These are phyloP conservation scores for Striga hermonthica DNA, from an alignment of 305 asterid species.

Conservation along the genomic window DNA sequence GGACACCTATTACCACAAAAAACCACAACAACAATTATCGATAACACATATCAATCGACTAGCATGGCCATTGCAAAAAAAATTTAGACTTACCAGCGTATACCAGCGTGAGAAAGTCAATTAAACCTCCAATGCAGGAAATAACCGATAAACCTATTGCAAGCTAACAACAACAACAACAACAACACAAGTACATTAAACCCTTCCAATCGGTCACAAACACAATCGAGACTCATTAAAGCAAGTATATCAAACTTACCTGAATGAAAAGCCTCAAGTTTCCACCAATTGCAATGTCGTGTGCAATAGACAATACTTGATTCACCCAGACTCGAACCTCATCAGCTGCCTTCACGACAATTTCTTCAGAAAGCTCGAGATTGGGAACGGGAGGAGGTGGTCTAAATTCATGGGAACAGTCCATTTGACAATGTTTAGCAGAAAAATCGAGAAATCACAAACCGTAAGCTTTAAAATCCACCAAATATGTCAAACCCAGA, in stretches of 20 bases:
- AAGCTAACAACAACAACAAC: conserved; percentile 47
- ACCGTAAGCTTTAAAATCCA: conserved; percentile 2
- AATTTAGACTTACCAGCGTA: conserved; percentile 56
- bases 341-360: conserved; percentile 63
- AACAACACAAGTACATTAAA: conserved; percentile 22
- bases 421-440: conserved; percentile 20
- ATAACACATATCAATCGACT: conserved; percentile 2
- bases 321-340: conserved; percentile 66
- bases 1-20: conserved; percentile 47
- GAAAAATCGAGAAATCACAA: conserved; percentile 7
- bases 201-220: no score
- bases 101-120: conserved; percentile 68
- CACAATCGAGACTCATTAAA: no score
- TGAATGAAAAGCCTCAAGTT: neutral
- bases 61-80: conserved; percentile 1
- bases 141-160: conserved; percentile 55
- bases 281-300: conserved; percentile 4
- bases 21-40: conserved; percentile 7
- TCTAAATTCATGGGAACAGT: conserved; percentile 41
- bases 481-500: neutral
- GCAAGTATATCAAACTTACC: neutral
- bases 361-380: conserved; percentile 74
- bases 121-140: conserved; percentile 71
- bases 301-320: neutral
- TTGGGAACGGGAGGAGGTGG: conserved; percentile 87